These are phyloP conservation scores for Aspergillus funiculosus DNA, from an alignment of 495 filamentous ascomycete genomes.

Conservation along the genomic window DNA sequence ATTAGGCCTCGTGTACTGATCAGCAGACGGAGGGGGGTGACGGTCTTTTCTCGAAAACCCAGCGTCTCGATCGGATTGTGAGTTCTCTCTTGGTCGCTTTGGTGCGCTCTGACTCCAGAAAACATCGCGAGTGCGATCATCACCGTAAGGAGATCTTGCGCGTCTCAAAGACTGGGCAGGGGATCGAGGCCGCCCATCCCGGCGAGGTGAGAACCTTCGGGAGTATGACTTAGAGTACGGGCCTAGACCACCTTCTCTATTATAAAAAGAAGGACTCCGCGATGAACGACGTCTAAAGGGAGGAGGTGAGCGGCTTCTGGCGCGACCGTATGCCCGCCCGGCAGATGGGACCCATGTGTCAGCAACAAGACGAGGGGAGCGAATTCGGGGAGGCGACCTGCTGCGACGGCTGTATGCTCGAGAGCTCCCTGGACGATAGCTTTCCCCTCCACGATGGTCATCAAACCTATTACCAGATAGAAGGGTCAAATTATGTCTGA, in stretches of 20 bases:
- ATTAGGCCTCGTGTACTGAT: conserved; percentile 23
- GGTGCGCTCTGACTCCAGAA: conserved; percentile 31
- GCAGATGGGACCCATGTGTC: conserved; percentile 47
- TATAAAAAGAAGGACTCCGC: conserved; percentile 40
- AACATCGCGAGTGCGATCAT: conserved; percentile 29
- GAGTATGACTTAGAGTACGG: conserved; percentile 37
- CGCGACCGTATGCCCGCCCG: conserved; percentile 31
- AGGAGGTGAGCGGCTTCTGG: conserved; percentile 42
- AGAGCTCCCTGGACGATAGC: conserved; percentile 44
- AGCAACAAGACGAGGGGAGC: conserved; percentile 35
- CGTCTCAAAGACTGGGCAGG: conserved; percentile 37
- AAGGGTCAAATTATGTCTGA: not conserved
- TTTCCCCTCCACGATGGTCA: conserved; percentile 49
- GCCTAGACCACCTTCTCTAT: conserved; percentile 30
- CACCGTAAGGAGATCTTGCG: conserved; percentile 41
- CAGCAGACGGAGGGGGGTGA: conserved; percentile 12
- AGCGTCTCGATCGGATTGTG: conserved; percentile 27
- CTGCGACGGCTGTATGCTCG: conserved; percentile 37
- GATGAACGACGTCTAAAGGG: conserved; percentile 43
- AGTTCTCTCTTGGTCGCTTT: conserved; percentile 31
- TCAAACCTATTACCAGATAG: conserved; percentile 38
- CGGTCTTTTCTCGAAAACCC: conserved; percentile 25
- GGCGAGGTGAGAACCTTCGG: conserved; percentile 43
- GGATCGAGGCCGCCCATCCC: conserved; percentile 42
- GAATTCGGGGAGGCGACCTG: conserved; percentile 38